Conservation (phyloP, 768 basidiomycete species). For the Imleria badia region DNA sequence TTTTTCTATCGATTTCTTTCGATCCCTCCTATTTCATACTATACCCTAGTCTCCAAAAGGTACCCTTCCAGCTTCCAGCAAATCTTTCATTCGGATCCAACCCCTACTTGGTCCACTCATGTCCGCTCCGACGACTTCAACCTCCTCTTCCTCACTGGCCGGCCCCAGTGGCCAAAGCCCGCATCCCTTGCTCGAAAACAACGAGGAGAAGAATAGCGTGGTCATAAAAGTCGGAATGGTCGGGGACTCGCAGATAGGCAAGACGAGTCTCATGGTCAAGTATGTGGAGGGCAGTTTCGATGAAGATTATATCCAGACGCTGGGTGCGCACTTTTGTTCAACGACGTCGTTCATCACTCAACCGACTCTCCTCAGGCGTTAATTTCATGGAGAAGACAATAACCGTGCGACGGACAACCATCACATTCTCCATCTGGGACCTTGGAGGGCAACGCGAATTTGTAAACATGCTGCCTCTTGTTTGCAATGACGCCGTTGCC, state of each 20-base stretch:
- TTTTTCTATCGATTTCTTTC: constrained; percentile 35
- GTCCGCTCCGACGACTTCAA: constrained; percentile 52
- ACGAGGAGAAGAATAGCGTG: constrained; percentile 83
- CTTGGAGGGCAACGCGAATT: constrained; percentile 97
- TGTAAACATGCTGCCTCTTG: constrained; percentile 97
- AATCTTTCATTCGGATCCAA: constrained; percentile 21
- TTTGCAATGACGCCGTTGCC: constrained; percentile 99
- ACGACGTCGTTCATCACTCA: constrained; percentile 5
- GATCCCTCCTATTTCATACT: constrained; percentile 25
- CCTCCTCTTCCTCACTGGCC: constrained; percentile 41
- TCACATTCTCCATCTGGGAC: constrained; percentile 99
- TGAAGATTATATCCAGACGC: constrained; percentile 99
- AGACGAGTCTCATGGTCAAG: constrained; percentile 99
- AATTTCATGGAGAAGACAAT: constrained; percentile 99
- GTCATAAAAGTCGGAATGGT: constrained; percentile 99
- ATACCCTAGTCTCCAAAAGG: constrained; percentile 27
- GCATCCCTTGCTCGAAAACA: constrained; percentile 52
- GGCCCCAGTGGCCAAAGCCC: constrained; percentile 55
- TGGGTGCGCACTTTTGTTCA: constrained; percentile 56
- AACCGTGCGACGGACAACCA: constrained; percentile 95
- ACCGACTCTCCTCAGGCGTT: constrained; percentile 56
- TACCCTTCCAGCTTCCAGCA: constrained; percentile 11
- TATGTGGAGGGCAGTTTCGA: constrained; percentile 99
- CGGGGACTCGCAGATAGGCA: constrained; percentile 98
- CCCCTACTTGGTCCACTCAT: constrained; percentile 30